Base-by-base conservation (phyloP, 176 grass and related monocot genomes). In the Oryza coarctata region DNA sequence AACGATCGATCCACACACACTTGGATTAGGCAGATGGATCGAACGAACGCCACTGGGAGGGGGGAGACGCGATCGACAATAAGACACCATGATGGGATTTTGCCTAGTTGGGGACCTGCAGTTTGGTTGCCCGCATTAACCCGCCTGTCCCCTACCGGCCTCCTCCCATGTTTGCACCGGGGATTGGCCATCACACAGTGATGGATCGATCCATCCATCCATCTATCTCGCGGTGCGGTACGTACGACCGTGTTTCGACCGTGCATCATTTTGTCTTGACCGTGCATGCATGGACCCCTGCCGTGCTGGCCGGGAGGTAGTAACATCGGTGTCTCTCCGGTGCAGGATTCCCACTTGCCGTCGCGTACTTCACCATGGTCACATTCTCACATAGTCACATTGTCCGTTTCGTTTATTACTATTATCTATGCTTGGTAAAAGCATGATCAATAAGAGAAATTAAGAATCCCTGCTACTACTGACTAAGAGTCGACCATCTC, bases 81-180 rank as follows among this genome's bases (percentile, higher is more conserved):
- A 85, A 68, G 81, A 88, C 87, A 83, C 34, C 23, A 86, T 82
- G 41, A 88, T 89, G 14, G 50, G 38, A 55, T 62, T 62, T 27
- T 73, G 76, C 58, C 44, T 66, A 76, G 83, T 43, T 68, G 72
- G 49, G 74, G 74, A 68, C 35, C 13, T 13, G 73, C 12, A 58
- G 10, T 74, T 86, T 69, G 32, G 73, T 57, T 49, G 12, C 66
- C 73, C 60, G 58, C 11, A 74, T 29, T 86, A 69, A 86, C 82
- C 74, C 0, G 47, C 68, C 0, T 86, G 73, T 73, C 88, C 63
- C 87, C 87, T 84, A n/a, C 23, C 22, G 71, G 2, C 71, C 64
- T 17, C 71, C 65, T 12, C 75, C 26, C 26, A 18, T 62, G 77
- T n/a, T 55, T 44, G 64, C 8, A 32, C 12, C 63, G 7, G 9